Percentiles rank a stretch among this genome's conserved stretches.
Evolutionary conservation across 495 filamentous ascomycete genomes (phyloP).

Genomic region (Aspergillus sclerotiicarbonarius): DNA sequence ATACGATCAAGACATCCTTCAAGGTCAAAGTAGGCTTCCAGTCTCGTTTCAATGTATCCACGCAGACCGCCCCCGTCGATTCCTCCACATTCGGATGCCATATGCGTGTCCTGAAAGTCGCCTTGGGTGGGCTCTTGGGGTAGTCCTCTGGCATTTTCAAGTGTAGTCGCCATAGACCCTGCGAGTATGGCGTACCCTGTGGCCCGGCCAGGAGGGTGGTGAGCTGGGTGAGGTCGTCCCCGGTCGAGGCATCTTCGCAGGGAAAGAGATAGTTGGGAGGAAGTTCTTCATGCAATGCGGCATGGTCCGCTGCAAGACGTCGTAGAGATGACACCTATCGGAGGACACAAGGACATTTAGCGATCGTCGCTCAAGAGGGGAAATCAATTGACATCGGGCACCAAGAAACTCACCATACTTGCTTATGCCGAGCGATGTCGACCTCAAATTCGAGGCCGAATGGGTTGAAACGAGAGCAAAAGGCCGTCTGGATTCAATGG

Average conservation of each 20-base stretch:
- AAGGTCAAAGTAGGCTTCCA: slow-evolving; percentile 62
- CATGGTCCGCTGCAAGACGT: slow-evolving; percentile 65
- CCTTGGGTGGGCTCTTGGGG: slow-evolving; percentile 63
- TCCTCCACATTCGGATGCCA: slow-evolving; percentile 76
- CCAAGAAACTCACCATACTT: slow-evolving; percentile 3
- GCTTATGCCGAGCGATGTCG: neutral
- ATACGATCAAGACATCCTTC: slow-evolving; percentile 60
- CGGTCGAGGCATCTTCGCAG: slow-evolving; percentile 30
- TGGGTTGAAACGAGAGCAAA: neutral
- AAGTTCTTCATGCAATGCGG: slow-evolving; percentile 54
- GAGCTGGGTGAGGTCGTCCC: slow-evolving; percentile 64
- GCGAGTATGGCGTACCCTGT: slow-evolving; percentile 60
- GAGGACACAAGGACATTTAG: slow-evolving; percentile 1
- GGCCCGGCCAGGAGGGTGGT: slow-evolving; percentile 61
- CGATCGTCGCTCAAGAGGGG: neutral
- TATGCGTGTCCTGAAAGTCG: slow-evolving; percentile 64
- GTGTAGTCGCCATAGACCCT: slow-evolving; percentile 60
- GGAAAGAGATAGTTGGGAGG: slow-evolving; percentile 70
- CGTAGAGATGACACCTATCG: slow-evolving; percentile 50
- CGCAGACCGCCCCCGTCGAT: slow-evolving; percentile 62
- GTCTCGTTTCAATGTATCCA: slow-evolving; percentile 70
- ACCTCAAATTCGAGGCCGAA: neutral
- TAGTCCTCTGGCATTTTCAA: slow-evolving; percentile 65
- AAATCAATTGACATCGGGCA: neutral
- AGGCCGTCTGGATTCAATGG: neutral